Percentiles rank a stretch among this genome's conserved stretches.
phyloP scores from a whole-genome alignment of 108 stramenopile genomes.

The Cyclotella sp. region DNA sequence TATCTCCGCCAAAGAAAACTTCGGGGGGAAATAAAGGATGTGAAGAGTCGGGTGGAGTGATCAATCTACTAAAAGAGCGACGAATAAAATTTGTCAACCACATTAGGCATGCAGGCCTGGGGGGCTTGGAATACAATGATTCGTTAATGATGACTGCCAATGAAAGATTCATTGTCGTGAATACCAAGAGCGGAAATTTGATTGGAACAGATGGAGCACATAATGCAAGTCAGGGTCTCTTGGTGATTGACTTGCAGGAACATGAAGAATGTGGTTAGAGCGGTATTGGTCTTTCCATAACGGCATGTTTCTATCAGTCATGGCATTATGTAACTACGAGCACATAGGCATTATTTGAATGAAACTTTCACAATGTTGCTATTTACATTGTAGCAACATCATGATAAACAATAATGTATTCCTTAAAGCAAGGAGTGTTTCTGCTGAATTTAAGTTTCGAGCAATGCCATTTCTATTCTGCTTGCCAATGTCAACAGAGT shows the following conservation, averaged over 20 bases:
- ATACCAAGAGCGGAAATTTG: slow-evolving; percentile 70
- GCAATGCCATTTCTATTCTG: too few species aligned
- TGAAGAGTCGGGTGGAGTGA: slow-evolving; percentile 51
- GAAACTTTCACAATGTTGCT: too few species aligned
- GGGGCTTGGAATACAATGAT: slow-evolving; percentile 66
- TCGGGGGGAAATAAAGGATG: not conserved
- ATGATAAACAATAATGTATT: too few species aligned
- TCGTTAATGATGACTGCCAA: slow-evolving; percentile 65
- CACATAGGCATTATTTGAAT: too few species aligned
- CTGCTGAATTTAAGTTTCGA: too few species aligned
- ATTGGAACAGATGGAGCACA: slow-evolving; percentile 45
- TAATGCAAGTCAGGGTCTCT: slow-evolving; percentile 59
- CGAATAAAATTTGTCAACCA: slow-evolving; percentile 58
- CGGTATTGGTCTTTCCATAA: not conserved
- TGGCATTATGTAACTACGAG: too few species aligned
- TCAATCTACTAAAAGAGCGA: slow-evolving; percentile 19
- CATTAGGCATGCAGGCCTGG: slow-evolving; percentile 68
- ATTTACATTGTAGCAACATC: too few species aligned
- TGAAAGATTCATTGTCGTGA: slow-evolving; percentile 71
- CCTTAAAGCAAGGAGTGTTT: too few species aligned
- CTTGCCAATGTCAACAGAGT: too few species aligned
- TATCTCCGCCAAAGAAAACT: slow-evolving; percentile 21
- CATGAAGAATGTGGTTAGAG: slow-evolving; percentile 5
- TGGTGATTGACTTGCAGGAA: slow-evolving; percentile 70
- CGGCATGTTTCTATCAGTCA: too few species aligned